Base-by-base conservation (phyloP, 2,329 filamentous ascomycete genomes). In the Biscogniauxia mediterranea region DNA sequence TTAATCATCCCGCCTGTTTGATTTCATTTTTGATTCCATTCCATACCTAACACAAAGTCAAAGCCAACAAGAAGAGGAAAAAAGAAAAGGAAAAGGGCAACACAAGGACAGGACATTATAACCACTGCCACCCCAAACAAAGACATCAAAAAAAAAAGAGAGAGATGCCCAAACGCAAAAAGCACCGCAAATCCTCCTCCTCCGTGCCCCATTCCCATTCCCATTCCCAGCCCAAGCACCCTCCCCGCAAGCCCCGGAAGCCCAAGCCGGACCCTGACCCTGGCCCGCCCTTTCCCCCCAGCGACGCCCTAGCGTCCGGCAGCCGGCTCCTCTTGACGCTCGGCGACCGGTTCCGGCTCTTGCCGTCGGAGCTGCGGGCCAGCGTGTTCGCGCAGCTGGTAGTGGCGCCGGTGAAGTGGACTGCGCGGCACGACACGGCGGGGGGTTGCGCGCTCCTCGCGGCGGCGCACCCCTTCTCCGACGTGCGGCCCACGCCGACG, bases 341-440 rank as follows among this genome's bases (percentile, higher is more conserved):
- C 13, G 56, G 58, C 20, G 42, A 50, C 52, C 62, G 51, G 19
- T 65, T 66, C 59, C 25, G 51, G 28, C 21, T 26, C 1, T 52
- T 63, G 1, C 58, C 58, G 5, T 19, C 42, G 6, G 65, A 66
- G 52, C 57, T 68, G 13, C 60, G 62, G 9, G 58, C 56, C 55
- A 59, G 62, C 52, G 59, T 68, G 28, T 66, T 69, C 54, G 56
- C 64, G 1, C 51, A 56, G 42, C 54, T 68, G 17, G 61, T 69
- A n/a, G 61, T 63, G 17, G 49, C 55, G 17, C 61, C 67, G 6
- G 60, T 62, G 7, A 66, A 66, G 38, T 68, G 64, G 63, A 57
- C 57, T 38, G 52, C 56, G 6, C 20, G 38, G n/a, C 62, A 67
- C 57, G 15, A n/a, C n/a, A n/a, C n/a, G n/a, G n/a, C 5, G 2